A percentile compares a stretch with the other conserved stretches of the same genome.
These are phyloP conservation scores for Ophiocordyceps camponoti-saundersi DNA, from an alignment of 2,329 filamentous ascomycete genomes.

Conservation along the genomic window DNA sequence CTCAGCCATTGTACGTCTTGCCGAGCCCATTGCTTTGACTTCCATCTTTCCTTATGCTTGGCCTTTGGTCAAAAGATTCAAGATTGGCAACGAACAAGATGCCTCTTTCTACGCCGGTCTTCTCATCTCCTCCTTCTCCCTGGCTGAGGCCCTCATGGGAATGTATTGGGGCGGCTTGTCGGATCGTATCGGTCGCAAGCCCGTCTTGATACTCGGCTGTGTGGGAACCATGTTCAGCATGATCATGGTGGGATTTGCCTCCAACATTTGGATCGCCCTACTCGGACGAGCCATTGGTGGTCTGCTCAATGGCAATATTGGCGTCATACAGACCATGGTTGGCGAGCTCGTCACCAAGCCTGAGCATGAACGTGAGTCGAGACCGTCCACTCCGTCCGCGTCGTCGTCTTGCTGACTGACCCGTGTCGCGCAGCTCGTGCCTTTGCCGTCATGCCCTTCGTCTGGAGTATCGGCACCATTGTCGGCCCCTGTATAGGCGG, in stretches of 20 bases:
- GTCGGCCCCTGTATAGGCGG: slow-evolving; percentile 80
- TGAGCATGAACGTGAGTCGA: slow-evolving; percentile 65
- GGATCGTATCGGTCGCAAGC: slow-evolving; percentile 70
- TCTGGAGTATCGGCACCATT: slow-evolving; percentile 84
- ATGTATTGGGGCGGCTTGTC: slow-evolving; percentile 80
- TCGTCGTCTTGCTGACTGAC: slow-evolving; percentile 4
- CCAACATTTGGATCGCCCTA: slow-evolving; percentile 72
- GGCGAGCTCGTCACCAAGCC: slow-evolving; percentile 71
- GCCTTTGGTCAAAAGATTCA: slow-evolving; percentile 62
- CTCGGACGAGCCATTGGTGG: slow-evolving; percentile 62
- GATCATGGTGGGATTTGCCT: slow-evolving; percentile 65
- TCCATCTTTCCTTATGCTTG: slow-evolving; percentile 89
- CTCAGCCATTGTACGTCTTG: slow-evolving; percentile 75
- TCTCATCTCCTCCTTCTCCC: slow-evolving; percentile 72
- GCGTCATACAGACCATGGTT: slow-evolving; percentile 85
- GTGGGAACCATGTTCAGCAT: slow-evolving; percentile 70
- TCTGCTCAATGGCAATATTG: slow-evolving; percentile 79
- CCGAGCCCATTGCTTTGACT: slow-evolving; percentile 82
- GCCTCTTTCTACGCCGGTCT: slow-evolving; percentile 79
- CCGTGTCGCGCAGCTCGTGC: slow-evolving; percentile 47
- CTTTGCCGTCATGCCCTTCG: slow-evolving; percentile 85
- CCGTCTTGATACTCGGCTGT: slow-evolving; percentile 67
- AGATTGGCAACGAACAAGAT: slow-evolving; percentile 54
- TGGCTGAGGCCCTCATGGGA: slow-evolving; percentile 67
- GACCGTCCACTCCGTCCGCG: not conserved